Conservation (phyloP, 2,329 filamentous ascomycete genomes). For the Phoma sp. region DNA sequence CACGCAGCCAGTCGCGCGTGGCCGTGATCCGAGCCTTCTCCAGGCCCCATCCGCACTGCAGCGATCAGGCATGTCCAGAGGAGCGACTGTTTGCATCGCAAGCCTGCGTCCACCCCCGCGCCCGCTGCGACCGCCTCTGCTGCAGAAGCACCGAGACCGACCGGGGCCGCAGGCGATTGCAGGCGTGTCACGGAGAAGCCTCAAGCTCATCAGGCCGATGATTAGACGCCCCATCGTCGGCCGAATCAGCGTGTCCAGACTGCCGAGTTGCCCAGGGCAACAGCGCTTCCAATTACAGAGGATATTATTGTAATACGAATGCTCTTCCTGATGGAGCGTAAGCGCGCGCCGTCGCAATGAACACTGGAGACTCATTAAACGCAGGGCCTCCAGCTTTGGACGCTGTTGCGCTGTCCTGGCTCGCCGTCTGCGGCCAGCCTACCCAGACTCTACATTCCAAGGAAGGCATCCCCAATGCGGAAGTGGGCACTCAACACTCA, state of each 20-base stretch:
- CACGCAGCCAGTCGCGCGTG: background rate
- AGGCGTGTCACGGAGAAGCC: background rate
- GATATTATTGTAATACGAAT: conserved; percentile 19
- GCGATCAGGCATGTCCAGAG: conserved; percentile 15
- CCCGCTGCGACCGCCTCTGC: conserved; percentile 2
- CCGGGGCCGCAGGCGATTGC: conserved; percentile 14
- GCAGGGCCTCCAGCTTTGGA: conserved; percentile 8
- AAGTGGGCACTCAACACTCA: background rate
- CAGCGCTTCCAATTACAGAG: conserved; percentile 18
- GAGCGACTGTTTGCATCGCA: conserved; percentile 21
- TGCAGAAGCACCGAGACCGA: conserved; percentile 19
- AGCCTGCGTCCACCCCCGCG: conserved; percentile 20
- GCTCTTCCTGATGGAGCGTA: conserved; percentile 11
- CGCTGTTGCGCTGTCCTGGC: conserved; percentile 8
- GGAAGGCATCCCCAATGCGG: conserved; percentile 19
- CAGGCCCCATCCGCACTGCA: conserved; percentile 12
- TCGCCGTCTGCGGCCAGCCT: conserved; percentile 8
- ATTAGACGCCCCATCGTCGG: conserved; percentile 15
- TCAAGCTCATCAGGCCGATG: conserved; percentile 2
- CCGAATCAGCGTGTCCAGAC: conserved; percentile 14
- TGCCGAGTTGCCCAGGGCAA: conserved; percentile 24
- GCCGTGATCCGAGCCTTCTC: conserved; percentile 16
- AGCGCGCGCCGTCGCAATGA: conserved; percentile 18
- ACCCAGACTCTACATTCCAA: conserved; percentile 3
- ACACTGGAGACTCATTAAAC: conserved; percentile 21